Evolutionary conservation across 495 filamentous ascomycete species (phyloP).

Genomic region (Tirmania nivea): DNA sequence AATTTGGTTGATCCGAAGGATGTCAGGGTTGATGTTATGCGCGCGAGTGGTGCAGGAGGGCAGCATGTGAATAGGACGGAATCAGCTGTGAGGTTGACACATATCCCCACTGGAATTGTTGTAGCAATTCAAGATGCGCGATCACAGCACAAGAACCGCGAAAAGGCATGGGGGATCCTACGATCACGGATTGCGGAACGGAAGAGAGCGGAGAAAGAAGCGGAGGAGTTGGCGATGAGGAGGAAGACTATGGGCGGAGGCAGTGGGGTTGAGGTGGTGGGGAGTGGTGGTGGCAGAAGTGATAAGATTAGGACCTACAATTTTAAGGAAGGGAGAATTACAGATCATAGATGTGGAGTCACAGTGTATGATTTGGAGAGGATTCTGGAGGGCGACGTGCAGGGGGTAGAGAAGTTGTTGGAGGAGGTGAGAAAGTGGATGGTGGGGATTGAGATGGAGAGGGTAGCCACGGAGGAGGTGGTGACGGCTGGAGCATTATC

Average conservation of each 20-base stretch:
- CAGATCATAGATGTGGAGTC: constrained; percentile 73
- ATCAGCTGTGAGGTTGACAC: constrained; percentile 80
- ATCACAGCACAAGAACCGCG: constrained; percentile 75
- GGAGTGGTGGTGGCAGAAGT: constrained; percentile 34
- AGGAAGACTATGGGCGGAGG: constrained; percentile 30
- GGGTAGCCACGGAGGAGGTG: not conserved
- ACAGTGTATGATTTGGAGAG: constrained; percentile 64
- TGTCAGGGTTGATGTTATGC: constrained; percentile 74
- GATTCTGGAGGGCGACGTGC: constrained; percentile 44
- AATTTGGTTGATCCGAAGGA: constrained; percentile 73
- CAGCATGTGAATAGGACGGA: constrained; percentile 98
- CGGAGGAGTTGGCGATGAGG: constrained; percentile 47
- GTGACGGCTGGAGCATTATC: not conserved
- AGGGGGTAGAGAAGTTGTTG: constrained; percentile 51
- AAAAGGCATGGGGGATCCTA: constrained; percentile 65
- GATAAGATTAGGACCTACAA: constrained; percentile 95
- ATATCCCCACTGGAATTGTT: constrained; percentile 64
- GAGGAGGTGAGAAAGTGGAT: constrained; percentile 66
- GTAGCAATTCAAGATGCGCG: constrained; percentile 83
- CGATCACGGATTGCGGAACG: constrained; percentile 64
- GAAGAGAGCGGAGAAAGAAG: constrained; percentile 64
- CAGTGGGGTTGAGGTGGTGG: constrained; percentile 45
- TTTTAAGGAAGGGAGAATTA: constrained; percentile 77
- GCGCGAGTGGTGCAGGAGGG: constrained; percentile 73
- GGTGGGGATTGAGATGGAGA: constrained; percentile 51